Percentiles rank a stretch among this genome's conserved stretches.
phyloP scores from a whole-genome alignment of 108 stramenopile species.

The Cylindrotheca fusiformis region DNA sequence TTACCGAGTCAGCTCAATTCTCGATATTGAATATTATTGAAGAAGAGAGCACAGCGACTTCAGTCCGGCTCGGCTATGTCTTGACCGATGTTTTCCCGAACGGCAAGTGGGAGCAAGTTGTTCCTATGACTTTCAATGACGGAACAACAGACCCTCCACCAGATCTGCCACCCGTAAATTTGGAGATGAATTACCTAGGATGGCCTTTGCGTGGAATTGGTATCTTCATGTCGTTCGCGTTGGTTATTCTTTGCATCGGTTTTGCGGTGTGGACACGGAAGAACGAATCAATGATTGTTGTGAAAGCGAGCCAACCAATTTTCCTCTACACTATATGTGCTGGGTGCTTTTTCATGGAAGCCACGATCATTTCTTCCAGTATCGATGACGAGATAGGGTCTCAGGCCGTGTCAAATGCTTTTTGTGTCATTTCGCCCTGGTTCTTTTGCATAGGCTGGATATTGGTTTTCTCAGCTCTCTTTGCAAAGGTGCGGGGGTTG shows the following conservation, averaged over 20 bases:
- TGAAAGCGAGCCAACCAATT: constrained; percentile 25
- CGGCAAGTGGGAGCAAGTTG: constrained; percentile 32
- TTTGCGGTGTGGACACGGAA: constrained; percentile 29
- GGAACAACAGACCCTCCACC: constrained; percentile 32
- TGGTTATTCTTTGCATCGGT: constrained; percentile 9
- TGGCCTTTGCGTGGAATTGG: constrained; percentile 6
- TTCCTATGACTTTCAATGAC: constrained; percentile 39
- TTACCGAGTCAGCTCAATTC: constrained; percentile 12
- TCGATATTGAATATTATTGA: constrained; percentile 19
- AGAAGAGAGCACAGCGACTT: background rate
- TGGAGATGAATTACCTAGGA: constrained; percentile 10
- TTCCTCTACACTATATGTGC: constrained; percentile 35
- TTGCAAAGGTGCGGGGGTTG: constrained; percentile 37
- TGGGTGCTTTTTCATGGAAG: constrained; percentile 40
- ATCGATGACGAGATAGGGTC: constrained; percentile 16
- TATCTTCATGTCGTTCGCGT: background rate
- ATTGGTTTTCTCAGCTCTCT: constrained; percentile 35
- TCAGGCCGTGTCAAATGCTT: background rate
- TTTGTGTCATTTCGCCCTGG: constrained; percentile 22
- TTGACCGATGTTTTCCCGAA: constrained; percentile 30
- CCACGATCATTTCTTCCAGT: constrained; percentile 16
- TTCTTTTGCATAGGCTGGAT: constrained; percentile 36
- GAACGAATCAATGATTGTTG: constrained; percentile 7
- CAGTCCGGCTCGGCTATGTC: background rate
- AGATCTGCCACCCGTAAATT: constrained; percentile 25